phyloP scores from a whole-genome alignment of 768 basidiomycete species.

The Paxillus ammoniavirescens region DNA sequence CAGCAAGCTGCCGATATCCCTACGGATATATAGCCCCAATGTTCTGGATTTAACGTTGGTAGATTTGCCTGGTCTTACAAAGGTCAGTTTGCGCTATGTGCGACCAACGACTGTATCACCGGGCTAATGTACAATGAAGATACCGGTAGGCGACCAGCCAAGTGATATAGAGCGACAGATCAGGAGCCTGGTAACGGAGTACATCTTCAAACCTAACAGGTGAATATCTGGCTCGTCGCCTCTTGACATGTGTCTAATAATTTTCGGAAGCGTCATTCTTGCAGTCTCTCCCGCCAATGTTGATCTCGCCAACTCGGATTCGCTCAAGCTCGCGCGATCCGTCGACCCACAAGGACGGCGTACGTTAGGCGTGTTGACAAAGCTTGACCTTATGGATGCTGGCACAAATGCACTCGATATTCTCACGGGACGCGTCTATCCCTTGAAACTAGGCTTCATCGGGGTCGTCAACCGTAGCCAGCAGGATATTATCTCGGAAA shows the following conservation, averaged over 20 bases:
- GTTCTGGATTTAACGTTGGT: constrained; percentile 96
- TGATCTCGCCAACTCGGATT: constrained; percentile 97
- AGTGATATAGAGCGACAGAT: constrained; percentile 98
- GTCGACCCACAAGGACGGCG: constrained; percentile 96
- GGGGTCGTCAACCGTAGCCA: constrained; percentile 98
- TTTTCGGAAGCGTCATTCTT: constrained; percentile 75
- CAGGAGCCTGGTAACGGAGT: constrained; percentile 89
- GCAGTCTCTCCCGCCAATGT: constrained; percentile 98
- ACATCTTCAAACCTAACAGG: constrained; percentile 97
- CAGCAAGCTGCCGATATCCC: constrained; percentile 91
- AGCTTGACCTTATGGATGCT: constrained; percentile 98
- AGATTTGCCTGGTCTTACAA: constrained; percentile 95
- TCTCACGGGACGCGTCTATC: constrained; percentile 94
- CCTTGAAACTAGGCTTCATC: constrained; percentile 96
- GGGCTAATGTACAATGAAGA: constrained; percentile 42
- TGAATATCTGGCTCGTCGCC: constrained; percentile 31
- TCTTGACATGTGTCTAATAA: constrained; percentile 5
- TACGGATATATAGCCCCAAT: constrained; percentile 93
- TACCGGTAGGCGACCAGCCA: constrained; percentile 95
- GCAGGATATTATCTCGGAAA: constrained; percentile 90
- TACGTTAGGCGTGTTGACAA: constrained; percentile 95
- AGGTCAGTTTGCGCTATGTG: constrained; percentile 50
- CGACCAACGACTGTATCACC: neutral
- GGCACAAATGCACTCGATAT: constrained; percentile 98
- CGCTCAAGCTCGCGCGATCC: constrained; percentile 91